Conservation (phyloP, 371 early-diverging fungal genomes). For the Mortierella sp. region DNA sequence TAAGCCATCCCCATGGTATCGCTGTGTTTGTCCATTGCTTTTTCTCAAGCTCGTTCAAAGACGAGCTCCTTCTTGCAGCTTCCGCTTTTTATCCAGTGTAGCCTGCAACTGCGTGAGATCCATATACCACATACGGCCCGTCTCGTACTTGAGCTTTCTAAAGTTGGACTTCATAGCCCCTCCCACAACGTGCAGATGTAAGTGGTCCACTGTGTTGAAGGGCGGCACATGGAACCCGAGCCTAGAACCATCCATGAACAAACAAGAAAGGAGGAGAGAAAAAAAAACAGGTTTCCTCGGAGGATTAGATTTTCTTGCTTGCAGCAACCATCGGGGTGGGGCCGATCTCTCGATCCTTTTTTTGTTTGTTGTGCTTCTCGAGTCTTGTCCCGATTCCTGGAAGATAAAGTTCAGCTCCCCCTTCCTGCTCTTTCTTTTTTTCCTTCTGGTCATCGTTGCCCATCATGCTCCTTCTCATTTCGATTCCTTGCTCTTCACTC, state of each 20-base stretch:
- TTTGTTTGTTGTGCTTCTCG: neutral
- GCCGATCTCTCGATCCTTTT: neutral
- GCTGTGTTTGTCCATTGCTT: neutral
- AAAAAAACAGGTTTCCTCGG: slow-evolving; percentile 22
- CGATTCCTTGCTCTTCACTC: neutral
- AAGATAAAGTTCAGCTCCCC: neutral
- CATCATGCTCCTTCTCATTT: neutral
- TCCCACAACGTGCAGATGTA: slow-evolving; percentile 69
- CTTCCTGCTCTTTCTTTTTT: neutral
- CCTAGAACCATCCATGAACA: slow-evolving; percentile 19
- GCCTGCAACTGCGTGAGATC: slow-evolving; percentile 35
- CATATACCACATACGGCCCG: slow-evolving; percentile 50
- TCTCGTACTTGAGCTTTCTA: slow-evolving; percentile 45
- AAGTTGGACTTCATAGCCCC: slow-evolving; percentile 58
- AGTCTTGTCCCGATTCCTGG: neutral
- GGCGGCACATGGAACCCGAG: slow-evolving; percentile 76
- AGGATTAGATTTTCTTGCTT: neutral
- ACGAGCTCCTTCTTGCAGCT: slow-evolving; percentile 32
- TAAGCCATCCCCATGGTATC: neutral
- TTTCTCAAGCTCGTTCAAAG: slow-evolving; percentile 10
- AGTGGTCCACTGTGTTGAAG: slow-evolving; percentile 65
- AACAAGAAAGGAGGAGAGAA: neutral
- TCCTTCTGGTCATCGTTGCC: neutral
- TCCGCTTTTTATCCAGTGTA: slow-evolving; percentile 29
- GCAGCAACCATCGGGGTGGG: neutral